Evolutionary conservation across 2,329 filamentous ascomycete genomes (phyloP), one percentile per base, ranked within the genome.

Genomic region (Colletotrichum ledebouriae): DNA sequence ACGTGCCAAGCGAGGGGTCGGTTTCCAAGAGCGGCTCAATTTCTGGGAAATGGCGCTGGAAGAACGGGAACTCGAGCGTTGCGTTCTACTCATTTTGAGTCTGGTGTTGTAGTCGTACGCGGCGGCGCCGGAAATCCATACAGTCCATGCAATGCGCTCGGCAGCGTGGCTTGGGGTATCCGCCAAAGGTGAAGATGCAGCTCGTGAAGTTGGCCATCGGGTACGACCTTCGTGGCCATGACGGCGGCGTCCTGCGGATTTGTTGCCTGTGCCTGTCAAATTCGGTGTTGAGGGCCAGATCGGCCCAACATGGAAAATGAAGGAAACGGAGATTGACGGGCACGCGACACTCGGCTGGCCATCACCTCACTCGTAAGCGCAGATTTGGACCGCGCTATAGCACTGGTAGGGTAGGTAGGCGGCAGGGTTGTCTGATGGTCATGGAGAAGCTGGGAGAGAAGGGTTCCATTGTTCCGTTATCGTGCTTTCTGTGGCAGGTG

Each of bases 1-100:
- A 53, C 59, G 41, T 52, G 49, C 65, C 49, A 68, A 60, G 49
- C 52, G 60, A 55, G 41, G 41, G 61, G n/a, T 55, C 49, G 41
- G 61, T 42, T 47, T 17, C 17, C 46, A 53, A 68, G 41, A 17
- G 41, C 41, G 42, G 29, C 34, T 44, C 63, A 67, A 67, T 61
- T 17, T 62, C 42, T 52, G 47, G 47, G 53, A 53, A 55, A 49
- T 59, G 39, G 47, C 42, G 42, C 25, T 41, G 20, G 22, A 20
- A 44, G 22, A 47, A 11, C 15, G 22, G 39, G 9, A n/a, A 17
- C 13, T 49, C 49, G 22, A 49, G 22, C 17, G 20, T 22, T 25
- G 17, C 7, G 17, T 57, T 25, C 39, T 41, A 29, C n/a, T 47
- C 59, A 13, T 49, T 13, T 15, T 11, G 37, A 29, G 6, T 6